Percentiles rank a stretch among this genome's conserved stretches.
These are phyloP conservation scores for Cercis canadensis DNA, from an alignment of 306 rosid genomes.

Conservation along the genomic window DNA sequence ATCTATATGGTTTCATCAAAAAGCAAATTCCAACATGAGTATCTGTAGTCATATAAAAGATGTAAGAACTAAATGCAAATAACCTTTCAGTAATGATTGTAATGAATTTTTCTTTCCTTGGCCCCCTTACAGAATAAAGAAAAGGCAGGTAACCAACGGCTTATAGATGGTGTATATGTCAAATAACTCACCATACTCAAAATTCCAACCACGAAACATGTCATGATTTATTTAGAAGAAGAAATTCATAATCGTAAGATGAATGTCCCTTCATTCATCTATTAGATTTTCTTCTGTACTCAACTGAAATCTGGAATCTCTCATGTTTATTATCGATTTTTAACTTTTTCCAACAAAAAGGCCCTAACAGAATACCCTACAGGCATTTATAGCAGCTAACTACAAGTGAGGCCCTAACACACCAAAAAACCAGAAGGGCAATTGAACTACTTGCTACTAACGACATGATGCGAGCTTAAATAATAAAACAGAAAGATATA, in stretches of 20 bases:
- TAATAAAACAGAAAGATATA: background rate
- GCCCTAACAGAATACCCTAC: background rate
- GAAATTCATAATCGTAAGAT: background rate
- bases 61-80: background rate
- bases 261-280: constrained; percentile 5
- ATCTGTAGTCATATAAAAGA: background rate
- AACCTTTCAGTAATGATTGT: no score
- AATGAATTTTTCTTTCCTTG: background rate
- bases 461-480: background rate
- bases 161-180: background rate
- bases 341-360: background rate
- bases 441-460: background rate
- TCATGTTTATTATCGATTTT: background rate
- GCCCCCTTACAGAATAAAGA: background rate
- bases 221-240: no score
- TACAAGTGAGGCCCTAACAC: background rate
- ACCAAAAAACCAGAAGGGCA: background rate
- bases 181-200: constrained; percentile 12
- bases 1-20: background rate
- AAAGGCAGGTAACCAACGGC: background rate
- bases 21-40: background rate
- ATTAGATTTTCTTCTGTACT: background rate
- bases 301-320: background rate
- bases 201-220: no score
- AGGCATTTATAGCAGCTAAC: background rate